Evolutionary conservation across 2,329 filamentous ascomycete species (phyloP).

Genomic region (Aspergillus sp.): DNA sequence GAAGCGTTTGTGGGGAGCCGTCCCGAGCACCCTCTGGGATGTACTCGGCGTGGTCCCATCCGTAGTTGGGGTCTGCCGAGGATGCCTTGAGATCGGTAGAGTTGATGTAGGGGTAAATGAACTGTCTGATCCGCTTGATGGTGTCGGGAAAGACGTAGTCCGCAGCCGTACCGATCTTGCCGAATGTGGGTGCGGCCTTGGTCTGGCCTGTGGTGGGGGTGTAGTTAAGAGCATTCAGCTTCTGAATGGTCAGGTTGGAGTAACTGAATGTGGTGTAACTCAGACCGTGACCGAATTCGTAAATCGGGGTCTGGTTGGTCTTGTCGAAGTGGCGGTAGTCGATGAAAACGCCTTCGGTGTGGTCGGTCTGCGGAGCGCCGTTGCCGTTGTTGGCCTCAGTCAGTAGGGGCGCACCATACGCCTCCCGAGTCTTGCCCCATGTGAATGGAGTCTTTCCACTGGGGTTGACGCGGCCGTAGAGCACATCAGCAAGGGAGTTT

Average conservation of each 20-base stretch:
- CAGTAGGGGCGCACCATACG: constrained; percentile 58
- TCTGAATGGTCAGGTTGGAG: constrained; percentile 55
- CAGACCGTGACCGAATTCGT: constrained; percentile 63
- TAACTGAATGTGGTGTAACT: constrained; percentile 64
- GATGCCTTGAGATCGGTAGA: constrained; percentile 55
- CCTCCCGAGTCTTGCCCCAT: constrained; percentile 52
- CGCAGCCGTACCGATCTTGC: constrained; percentile 47
- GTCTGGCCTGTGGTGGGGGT: constrained; percentile 54
- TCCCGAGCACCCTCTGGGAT: constrained; percentile 53
- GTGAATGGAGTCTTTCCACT: constrained; percentile 64
- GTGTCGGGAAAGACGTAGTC: constrained; percentile 58
- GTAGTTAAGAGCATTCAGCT: constrained; percentile 49
- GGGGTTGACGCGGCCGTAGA: constrained; percentile 68
- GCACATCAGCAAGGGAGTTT: constrained; percentile 70
- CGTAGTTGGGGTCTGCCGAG: constrained; percentile 56
- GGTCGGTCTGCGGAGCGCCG: constrained; percentile 58
- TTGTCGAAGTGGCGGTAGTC: constrained; percentile 56
- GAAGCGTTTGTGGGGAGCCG: constrained; percentile 55
- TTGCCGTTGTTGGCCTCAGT: constrained; percentile 59
- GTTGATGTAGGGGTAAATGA: constrained; percentile 67
- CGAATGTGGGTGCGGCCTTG: constrained; percentile 53
- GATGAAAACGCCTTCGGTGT: constrained; percentile 63
- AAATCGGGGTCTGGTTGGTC: constrained; percentile 56
- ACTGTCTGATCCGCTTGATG: constrained; percentile 51
- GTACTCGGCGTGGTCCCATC: constrained; percentile 48